A percentile compares a stretch with the other conserved stretches of the same genome.
phyloP scores from a whole-genome alignment of 192 early-diverging fungal genomes.

The Neocallimastix lanati region DNA sequence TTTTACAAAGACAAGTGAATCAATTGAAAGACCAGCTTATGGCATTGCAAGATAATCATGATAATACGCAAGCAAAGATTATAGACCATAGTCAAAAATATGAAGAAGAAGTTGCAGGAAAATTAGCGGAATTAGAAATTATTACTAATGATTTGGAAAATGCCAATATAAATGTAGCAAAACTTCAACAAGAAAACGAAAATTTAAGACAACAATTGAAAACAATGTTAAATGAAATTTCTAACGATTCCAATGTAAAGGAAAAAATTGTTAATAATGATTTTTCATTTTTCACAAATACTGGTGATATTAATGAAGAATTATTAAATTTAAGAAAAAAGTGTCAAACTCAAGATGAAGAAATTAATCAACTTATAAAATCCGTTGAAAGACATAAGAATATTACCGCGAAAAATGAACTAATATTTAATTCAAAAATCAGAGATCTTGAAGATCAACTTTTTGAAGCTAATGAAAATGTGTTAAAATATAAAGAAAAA shows the following conservation, averaged over 20 bases:
- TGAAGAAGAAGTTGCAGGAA: slow-evolving; percentile 61
- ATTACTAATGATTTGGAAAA: slow-evolving; percentile 67
- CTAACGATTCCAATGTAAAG: neutral
- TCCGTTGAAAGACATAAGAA: neutral
- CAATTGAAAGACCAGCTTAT: slow-evolving; percentile 57
- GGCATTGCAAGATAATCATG: slow-evolving; percentile 44
- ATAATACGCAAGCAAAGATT: slow-evolving; percentile 49
- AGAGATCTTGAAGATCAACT: neutral
- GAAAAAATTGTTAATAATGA: neutral
- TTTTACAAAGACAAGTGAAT: slow-evolving; percentile 62
- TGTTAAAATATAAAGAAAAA: slow-evolving; percentile 13
- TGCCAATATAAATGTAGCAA: slow-evolving; percentile 45
- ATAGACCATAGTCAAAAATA: slow-evolving; percentile 42
- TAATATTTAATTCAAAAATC: neutral
- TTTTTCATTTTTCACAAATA: neutral
- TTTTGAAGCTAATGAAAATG: neutral
- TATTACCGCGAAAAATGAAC: neutral
- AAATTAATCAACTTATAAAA: slow-evolving; percentile 22
- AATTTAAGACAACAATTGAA: slow-evolving; percentile 5
- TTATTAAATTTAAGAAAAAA: slow-evolving; percentile 7
- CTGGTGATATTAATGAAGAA: neutral
- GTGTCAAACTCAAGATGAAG: slow-evolving; percentile 24
- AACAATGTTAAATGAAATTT: slow-evolving; percentile 8
- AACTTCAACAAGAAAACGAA: slow-evolving; percentile 18
- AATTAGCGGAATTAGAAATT: slow-evolving; percentile 79